Evolutionary conservation across 192 early-diverging fungal genomes (phyloP).

Genomic region (Radiomyces spectabilis): DNA sequence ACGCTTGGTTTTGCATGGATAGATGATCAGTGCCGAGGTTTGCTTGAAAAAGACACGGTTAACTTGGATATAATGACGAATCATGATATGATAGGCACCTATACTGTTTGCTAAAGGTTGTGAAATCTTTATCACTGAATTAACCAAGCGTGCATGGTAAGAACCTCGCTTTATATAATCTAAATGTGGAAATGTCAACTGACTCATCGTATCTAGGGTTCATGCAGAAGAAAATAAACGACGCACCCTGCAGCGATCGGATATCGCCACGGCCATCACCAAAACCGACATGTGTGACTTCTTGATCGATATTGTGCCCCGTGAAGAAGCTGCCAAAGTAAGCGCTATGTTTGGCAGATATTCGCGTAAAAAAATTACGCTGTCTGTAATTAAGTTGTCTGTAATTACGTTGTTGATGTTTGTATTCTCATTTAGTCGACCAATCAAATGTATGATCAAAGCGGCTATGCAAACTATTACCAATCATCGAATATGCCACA

Average conservation of each 20-base stretch:
- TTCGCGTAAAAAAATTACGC: too few relatives aligned
- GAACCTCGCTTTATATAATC: too few relatives aligned
- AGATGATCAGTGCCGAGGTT: slow-evolving; percentile 63
- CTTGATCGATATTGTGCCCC: slow-evolving; percentile 93
- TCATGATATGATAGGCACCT: too few relatives aligned
- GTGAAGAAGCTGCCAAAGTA: slow-evolving; percentile 59
- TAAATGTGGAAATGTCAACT: too few relatives aligned
- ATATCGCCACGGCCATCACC: slow-evolving; percentile 81
- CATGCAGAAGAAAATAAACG: slow-evolving; percentile 96
- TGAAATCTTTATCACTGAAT: slow-evolving; percentile 94
- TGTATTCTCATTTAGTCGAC: not conserved
- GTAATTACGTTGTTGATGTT: not conserved
- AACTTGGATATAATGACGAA: too few relatives aligned
- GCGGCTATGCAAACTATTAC: slow-evolving; percentile 17
- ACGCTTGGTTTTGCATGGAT: too few relatives aligned
- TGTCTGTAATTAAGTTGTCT: too few relatives aligned
- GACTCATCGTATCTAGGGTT: too few relatives aligned
- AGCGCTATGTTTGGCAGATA: too few relatives aligned
- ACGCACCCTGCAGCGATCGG: slow-evolving; percentile 86
- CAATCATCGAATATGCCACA: slow-evolving; percentile 5
- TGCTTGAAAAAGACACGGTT: too few relatives aligned
- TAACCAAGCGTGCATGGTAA: slow-evolving; percentile 77
- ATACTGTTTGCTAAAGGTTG: slow-evolving; percentile 94
- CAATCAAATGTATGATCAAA: slow-evolving; percentile 19
- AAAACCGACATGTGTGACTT: slow-evolving; percentile 96